Evolutionary conservation across 768 basidiomycete species (phyloP).

Genomic region (Rossbeevera mucosa): DNA sequence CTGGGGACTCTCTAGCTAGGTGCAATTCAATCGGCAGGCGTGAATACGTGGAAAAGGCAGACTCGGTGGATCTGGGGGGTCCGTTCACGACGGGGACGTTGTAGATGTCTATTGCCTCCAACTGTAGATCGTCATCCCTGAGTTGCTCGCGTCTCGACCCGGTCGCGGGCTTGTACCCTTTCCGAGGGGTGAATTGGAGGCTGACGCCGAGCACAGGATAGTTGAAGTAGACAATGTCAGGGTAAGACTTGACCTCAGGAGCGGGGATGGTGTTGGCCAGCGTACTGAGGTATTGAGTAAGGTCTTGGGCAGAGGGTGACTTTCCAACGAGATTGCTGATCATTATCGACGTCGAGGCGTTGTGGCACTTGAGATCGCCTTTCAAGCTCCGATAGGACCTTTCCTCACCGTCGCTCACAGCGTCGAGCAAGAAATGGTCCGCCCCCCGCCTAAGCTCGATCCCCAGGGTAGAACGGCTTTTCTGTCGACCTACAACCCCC

Average conservation of each 20-base stretch:
- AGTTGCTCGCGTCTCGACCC: constrained; percentile 45
- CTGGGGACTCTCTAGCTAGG: constrained; percentile 36
- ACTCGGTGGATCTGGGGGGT: constrained; percentile 43
- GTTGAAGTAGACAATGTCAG: constrained; percentile 85
- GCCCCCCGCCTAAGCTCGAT: constrained; percentile 18
- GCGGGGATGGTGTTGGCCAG: constrained; percentile 25
- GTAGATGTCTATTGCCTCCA: constrained; percentile 83
- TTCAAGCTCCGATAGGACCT: constrained; percentile 22
- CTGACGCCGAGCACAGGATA: constrained; percentile 78
- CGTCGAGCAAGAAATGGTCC: constrained; percentile 18
- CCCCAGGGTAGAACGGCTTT: constrained; percentile 1
- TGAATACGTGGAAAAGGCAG: constrained; percentile 56
- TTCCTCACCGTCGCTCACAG: constrained; percentile 7
- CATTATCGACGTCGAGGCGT: not conserved
- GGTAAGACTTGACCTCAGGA: constrained; percentile 72
- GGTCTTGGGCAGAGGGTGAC: constrained; percentile 42
- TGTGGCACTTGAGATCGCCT: not conserved
- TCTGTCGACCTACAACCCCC: constrained; percentile 5
- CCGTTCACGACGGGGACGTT: constrained; percentile 46
- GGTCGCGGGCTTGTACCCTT: constrained; percentile 55
- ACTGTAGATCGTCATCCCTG: constrained; percentile 43
- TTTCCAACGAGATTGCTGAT: constrained; percentile 45
- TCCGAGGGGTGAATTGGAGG: constrained; percentile 64
- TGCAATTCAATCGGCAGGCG: constrained; percentile 47
- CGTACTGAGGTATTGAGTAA: constrained; percentile 41